Conservation (phyloP, 352 stramenopile species). For the Phytophthora hybrid region DNA sequence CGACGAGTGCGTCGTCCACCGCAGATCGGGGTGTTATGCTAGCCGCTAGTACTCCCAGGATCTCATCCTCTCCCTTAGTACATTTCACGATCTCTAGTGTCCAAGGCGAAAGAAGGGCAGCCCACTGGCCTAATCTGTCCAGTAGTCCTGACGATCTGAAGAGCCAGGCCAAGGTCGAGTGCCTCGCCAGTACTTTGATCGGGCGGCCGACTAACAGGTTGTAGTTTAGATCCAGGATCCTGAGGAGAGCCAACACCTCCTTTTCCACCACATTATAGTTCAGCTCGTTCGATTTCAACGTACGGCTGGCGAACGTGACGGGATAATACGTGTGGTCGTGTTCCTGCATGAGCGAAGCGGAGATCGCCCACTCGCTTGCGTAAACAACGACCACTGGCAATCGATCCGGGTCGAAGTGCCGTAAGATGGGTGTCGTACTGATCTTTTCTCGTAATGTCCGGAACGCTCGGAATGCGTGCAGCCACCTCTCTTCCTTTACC, state of each 20-base stretch:
- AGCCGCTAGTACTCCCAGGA: background rate
- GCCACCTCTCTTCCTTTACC: background rate
- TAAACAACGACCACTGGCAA: slow-evolving; percentile 21
- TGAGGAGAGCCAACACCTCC: background rate
- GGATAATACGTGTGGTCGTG: slow-evolving; percentile 14
- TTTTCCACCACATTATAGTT: slow-evolving; percentile 18
- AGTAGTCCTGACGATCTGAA: slow-evolving; percentile 4
- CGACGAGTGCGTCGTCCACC: background rate
- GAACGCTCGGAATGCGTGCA: background rate
- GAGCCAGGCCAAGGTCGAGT: slow-evolving; percentile 9
- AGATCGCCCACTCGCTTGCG: slow-evolving; percentile 24
- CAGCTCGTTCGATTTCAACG: slow-evolving; percentile 20
- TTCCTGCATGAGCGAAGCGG: slow-evolving; percentile 5
- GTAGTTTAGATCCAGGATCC: slow-evolving; percentile 9
- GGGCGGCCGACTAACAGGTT: background rate
- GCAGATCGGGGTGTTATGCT: background rate
- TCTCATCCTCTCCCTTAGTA: slow-evolving; percentile 1
- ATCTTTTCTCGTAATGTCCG: slow-evolving; percentile 8
- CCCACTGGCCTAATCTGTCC: slow-evolving; percentile 1
- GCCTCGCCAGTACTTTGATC: slow-evolving; percentile 4
- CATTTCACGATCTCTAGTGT: background rate
- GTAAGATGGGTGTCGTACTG: slow-evolving; percentile 6
- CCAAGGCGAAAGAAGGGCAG: background rate
- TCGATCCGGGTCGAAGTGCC: slow-evolving; percentile 9
- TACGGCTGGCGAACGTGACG: slow-evolving; percentile 14